Base-by-base conservation (phyloP, 1,139 yeast genomes). In the Blastobotrys persicus region DNA sequence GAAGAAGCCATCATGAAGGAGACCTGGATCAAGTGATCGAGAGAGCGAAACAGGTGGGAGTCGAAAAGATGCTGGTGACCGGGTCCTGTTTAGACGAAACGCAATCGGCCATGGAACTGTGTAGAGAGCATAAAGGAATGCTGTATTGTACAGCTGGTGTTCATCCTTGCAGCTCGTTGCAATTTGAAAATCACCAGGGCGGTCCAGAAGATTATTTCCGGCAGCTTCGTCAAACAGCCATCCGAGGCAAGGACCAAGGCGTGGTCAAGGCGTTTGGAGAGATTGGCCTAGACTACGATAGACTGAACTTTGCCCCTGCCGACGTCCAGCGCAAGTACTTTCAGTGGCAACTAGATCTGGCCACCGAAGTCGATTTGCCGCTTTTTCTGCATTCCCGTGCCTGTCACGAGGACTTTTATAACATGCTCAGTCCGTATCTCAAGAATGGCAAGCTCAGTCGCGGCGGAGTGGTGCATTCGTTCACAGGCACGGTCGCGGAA, bases 251-350 rank as follows among this genome's bases (percentile, higher is more conserved):
- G 33, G 54, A 66, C 5, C 56, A 62, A 18, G 88, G 68, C 4
- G 44, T 55, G 3, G 78, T 83, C n/a, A 77, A 75, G 58, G 91
- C 96, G 2, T 83, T 88, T 68, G 98, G 98, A 12, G 98, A 91
- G 66, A 82, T 89, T 48, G 98, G 98, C 0, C 74, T 92, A 46
- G 99, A 92, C 64, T 92, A 91, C 65, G 98, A 92, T 65, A 72
- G 99, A 52, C 71, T 94, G 47, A 83, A 86, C 61, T 86, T 80
- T 61, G 79, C 96, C 0, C 73, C 87, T 1, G 80, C 75, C 49
- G 81, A 77, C 6, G 79, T 80, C 55, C 99, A 92, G 65, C 59
- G 70, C 41, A 65, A 75, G 31, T 86, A 81, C 70, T 92, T 92
- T 62, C 74, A 73, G 52, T 74, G 74, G 55, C 98, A 94, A 65